A percentile compares a stretch with the other conserved stretches of the same genome.
These are phyloP conservation scores for Phytophthora pluvialis DNA, from an alignment of 352 stramenopile genomes.

Conservation along the genomic window DNA sequence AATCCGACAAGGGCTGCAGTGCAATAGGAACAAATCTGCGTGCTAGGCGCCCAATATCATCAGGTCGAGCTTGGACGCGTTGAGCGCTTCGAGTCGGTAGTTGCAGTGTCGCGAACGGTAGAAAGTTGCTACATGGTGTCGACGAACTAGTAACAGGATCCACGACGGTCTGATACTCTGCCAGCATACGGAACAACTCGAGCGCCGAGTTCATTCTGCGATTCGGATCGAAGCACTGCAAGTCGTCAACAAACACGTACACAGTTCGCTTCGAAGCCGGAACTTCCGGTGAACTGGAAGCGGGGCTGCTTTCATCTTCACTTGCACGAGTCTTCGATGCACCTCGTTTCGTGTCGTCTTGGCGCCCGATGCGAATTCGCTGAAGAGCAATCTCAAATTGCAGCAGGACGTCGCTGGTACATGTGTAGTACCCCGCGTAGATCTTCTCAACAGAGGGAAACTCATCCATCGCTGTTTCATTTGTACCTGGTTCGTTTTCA, in stretches of 20 bases:
- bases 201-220: constrained; percentile 38
- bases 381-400: constrained; percentile 32
- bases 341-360: constrained; percentile 5
- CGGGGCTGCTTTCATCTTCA: too few relatives aligned
- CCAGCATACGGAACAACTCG: constrained; percentile 57
- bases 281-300: background rate
- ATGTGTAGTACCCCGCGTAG: constrained; percentile 29
- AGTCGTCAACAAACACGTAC: constrained; percentile 67
- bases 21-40: constrained; percentile 44
- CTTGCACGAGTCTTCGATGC: too few relatives aligned
- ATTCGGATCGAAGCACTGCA: constrained; percentile 46
- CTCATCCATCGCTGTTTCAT: background rate
- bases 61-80: background rate
- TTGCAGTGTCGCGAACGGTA: constrained; percentile 44
- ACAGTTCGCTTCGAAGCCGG: constrained; percentile 6
- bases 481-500: background rate
- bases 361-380: constrained; percentile 17
- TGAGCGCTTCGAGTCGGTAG: background rate
- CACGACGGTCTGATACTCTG: constrained; percentile 48
- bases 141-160: constrained; percentile 45
- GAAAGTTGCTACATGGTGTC: constrained; percentile 27
- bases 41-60: constrained; percentile 36
- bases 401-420: constrained; percentile 20
- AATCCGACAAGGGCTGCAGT: constrained; percentile 42
- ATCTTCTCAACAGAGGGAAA: constrained; percentile 1